A percentile compares a stretch with the other conserved stretches of the same genome.
Evolutionary conservation across 495 filamentous ascomycete genomes (phyloP).

Genomic region (Lepraria neglecta): DNA sequence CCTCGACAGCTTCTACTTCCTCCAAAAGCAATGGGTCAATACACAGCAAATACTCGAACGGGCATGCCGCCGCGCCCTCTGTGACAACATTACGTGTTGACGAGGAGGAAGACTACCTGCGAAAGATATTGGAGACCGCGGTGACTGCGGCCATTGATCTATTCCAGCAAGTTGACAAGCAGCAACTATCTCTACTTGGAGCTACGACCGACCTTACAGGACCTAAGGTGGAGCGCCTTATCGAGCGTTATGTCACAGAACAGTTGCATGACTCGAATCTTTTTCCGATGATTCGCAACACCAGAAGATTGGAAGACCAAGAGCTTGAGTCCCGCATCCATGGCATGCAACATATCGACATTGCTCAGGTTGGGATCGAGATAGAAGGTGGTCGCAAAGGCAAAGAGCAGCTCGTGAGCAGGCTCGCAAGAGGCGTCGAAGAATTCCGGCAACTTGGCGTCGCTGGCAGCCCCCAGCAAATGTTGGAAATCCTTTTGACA

Average conservation of each 20-base stretch:
- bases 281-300: conserved; percentile 72
- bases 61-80: conserved; percentile 38
- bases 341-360: conserved; percentile 88
- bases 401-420: conserved; percentile 64
- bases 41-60: conserved; percentile 25
- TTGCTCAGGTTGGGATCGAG: conserved; percentile 85
- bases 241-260: conserved; percentile 91
- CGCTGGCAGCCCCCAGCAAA: conserved; percentile 84
- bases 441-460: conserved; percentile 82
- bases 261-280: conserved; percentile 84
- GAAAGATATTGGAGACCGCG: conserved; percentile 77
- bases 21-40: conserved; percentile 27
- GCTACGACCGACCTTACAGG: conserved; percentile 92
- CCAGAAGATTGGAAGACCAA: conserved; percentile 74
- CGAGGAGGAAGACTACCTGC: conserved; percentile 83
- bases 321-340: conserved; percentile 85
- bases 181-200: conserved; percentile 85
- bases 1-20: conserved; percentile 24
- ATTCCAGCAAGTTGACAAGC: conserved; percentile 91
- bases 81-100: conserved; percentile 53
- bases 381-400: conserved; percentile 65
- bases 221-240: conserved; percentile 81
- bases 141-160: conserved; percentile 92
- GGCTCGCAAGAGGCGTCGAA: conserved; percentile 72
- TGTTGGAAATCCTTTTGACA: conserved; percentile 81